Conservation (phyloP, 2,329 filamentous ascomycete genomes). For the Davidsoniella virescens region DNA sequence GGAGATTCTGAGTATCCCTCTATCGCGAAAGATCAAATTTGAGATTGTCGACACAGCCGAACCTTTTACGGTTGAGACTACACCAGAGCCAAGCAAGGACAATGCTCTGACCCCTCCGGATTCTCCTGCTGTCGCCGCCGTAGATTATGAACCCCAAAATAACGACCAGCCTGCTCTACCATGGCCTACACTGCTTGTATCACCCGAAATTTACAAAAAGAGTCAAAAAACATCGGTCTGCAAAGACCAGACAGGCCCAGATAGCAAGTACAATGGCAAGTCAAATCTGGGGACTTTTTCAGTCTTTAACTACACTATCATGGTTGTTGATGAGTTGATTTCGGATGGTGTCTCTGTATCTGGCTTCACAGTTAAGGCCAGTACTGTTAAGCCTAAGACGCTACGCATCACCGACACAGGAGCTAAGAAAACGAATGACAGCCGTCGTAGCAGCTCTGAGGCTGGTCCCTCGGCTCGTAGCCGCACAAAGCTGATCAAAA, state of each 20-base stretch:
- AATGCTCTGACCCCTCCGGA: constrained; percentile 25
- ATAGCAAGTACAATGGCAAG: constrained; percentile 63
- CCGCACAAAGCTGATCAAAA: constrained; percentile 49
- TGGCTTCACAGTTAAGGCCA: not conserved
- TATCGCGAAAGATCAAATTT: constrained; percentile 57
- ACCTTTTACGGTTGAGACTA: constrained; percentile 18
- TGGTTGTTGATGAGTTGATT: constrained; percentile 72
- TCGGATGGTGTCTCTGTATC: constrained; percentile 39
- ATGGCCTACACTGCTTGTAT: constrained; percentile 9
- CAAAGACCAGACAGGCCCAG: constrained; percentile 47
- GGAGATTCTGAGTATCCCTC: constrained; percentile 46
- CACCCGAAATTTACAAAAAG: constrained; percentile 11
- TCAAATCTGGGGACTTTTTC: constrained; percentile 49
- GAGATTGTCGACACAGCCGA: constrained; percentile 44
- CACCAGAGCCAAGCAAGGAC: constrained; percentile 1
- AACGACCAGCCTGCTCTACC: not conserved
- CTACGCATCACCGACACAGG: constrained; percentile 3
- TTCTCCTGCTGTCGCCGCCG: constrained; percentile 23
- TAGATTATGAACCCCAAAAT: constrained; percentile 26
- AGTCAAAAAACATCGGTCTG: constrained; percentile 13
- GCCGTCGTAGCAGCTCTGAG: constrained; percentile 50
- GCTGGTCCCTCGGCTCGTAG: constrained; percentile 52
- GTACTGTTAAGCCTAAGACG: constrained; percentile 13
- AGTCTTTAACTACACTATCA: constrained; percentile 53
- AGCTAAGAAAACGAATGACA: constrained; percentile 20